Percentiles rank a stretch among this genome's conserved stretches.
phyloP scores from a whole-genome alignment of 2,329 filamentous ascomycete species.

The Chaetomiaceae sp. region DNA sequence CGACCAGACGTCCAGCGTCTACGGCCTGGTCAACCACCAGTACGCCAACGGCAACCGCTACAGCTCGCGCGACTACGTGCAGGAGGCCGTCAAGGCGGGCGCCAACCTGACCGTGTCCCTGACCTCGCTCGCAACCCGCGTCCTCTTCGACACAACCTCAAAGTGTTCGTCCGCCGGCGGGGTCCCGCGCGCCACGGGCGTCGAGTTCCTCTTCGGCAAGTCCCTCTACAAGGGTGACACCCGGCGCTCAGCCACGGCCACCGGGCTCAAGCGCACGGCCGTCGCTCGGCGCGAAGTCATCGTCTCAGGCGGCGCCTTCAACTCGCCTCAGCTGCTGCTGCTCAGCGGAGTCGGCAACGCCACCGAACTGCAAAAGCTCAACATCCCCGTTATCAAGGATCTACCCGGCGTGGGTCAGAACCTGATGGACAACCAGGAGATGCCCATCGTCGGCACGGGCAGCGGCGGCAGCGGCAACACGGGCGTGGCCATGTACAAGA shows the following conservation, averaged over 20 bases:
- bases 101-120: slow-evolving; percentile 39
- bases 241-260: slow-evolving; percentile 29
- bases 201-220: slow-evolving; percentile 39
- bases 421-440: slow-evolving; percentile 51
- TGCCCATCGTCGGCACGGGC: slow-evolving; percentile 29
- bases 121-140: slow-evolving; percentile 33
- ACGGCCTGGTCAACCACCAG: slow-evolving; percentile 19
- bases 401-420: slow-evolving; percentile 58
- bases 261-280: slow-evolving; percentile 25
- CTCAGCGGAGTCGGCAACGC: slow-evolving; percentile 38
- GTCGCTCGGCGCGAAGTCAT: slow-evolving; percentile 42
- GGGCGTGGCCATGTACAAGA: slow-evolving; percentile 28
- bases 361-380: slow-evolving; percentile 33
- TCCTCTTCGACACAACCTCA: slow-evolving; percentile 36
- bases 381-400: slow-evolving; percentile 49
- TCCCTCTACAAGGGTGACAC: slow-evolving; percentile 37
- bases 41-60: slow-evolving; percentile 27
- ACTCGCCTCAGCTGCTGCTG: slow-evolving; percentile 32
- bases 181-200: slow-evolving; percentile 34
- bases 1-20: slow-evolving; percentile 23
- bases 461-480: slow-evolving; percentile 20
- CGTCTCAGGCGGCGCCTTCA: slow-evolving; percentile 40
- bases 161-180: slow-evolving; percentile 9
- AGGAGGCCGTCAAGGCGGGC: slow-evolving; percentile 24
- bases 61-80: slow-evolving; percentile 42